These are phyloP conservation scores for Fusarium cyanostomum DNA, from an alignment of 2,329 filamentous ascomycete species.

Conservation along the genomic window DNA sequence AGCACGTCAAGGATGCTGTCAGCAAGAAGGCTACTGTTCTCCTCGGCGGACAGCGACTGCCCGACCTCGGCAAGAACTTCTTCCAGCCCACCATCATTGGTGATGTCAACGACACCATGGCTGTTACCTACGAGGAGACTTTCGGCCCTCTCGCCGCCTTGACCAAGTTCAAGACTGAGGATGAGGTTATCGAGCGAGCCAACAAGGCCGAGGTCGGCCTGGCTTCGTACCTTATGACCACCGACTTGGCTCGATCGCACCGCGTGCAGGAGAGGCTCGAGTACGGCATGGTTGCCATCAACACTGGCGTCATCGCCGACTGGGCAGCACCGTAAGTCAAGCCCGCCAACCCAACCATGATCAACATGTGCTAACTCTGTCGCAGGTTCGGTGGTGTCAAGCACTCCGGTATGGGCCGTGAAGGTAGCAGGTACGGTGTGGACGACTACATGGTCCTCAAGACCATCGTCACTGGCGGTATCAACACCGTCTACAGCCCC, in stretches of 20 bases:
- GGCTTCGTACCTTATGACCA: constrained; percentile 74
- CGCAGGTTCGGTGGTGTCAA: constrained; percentile 68
- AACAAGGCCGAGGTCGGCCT: constrained; percentile 71
- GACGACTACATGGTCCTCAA: constrained; percentile 68
- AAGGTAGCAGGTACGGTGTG: constrained; percentile 68
- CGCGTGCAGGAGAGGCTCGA: constrained; percentile 73
- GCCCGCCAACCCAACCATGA: too few species aligned
- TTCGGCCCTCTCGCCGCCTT: constrained; percentile 73
- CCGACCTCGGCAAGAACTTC: constrained; percentile 74
- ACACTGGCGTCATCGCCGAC: constrained; percentile 58
- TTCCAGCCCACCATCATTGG: constrained; percentile 74
- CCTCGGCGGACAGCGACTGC: constrained; percentile 70
- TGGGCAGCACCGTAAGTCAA: constrained; percentile 40
- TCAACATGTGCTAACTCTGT: constrained; percentile 8
- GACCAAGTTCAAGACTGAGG: constrained; percentile 72
- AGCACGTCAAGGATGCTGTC: constrained; percentile 71
- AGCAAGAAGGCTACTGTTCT: constrained; percentile 69
- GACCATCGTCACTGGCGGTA: constrained; percentile 57
- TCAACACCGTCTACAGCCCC: constrained; percentile 22
- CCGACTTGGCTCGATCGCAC: constrained; percentile 72
- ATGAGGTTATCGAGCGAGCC: constrained; percentile 67
- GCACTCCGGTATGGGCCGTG: constrained; percentile 67
- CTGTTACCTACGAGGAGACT: constrained; percentile 66
- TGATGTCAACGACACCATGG: constrained; percentile 67
- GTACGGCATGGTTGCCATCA: constrained; percentile 75